Percentiles rank a stretch among this genome's conserved stretches.
Evolutionary conservation across 352 stramenopile genomes (phyloP).

Genomic region (Pythium insidiosum): DNA sequence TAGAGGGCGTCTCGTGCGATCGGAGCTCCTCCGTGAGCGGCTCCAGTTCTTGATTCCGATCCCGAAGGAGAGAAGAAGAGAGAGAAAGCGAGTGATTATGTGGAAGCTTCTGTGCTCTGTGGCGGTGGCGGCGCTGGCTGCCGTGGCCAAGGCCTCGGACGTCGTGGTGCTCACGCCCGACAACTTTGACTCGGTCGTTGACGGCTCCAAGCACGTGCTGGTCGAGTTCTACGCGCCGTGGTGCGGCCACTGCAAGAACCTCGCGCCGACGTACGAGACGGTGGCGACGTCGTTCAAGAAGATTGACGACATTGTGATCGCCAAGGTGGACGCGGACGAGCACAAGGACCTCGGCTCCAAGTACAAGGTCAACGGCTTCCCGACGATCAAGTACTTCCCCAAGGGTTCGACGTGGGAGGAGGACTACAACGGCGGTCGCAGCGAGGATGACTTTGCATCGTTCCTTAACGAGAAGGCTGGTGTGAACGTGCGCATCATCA

Average conservation of each 20-base stretch:
- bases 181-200: conserved; percentile 77
- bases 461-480: conserved; percentile 78
- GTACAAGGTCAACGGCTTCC: conserved; percentile 89
- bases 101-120: conserved; percentile 54
- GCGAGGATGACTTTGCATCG: conserved; percentile 68
- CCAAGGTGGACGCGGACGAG: conserved; percentile 87
- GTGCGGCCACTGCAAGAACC: conserved; percentile 54
- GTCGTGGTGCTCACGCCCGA: conserved; percentile 74
- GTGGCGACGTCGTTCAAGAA: conserved; percentile 87
- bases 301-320: conserved; percentile 71
- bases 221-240: conserved; percentile 50
- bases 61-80: conserved; percentile 1
- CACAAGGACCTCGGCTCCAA: conserved; percentile 74
- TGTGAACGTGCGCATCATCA: conserved; percentile 61
- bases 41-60: conserved; percentile 18
- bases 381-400: conserved; percentile 91
- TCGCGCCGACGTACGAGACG: conserved; percentile 75
- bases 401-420: conserved; percentile 69
- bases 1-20: not conserved
- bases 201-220: conserved; percentile 80
- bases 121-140: conserved; percentile 29
- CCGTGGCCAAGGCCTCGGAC: conserved; percentile 53
- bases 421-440: conserved; percentile 82
- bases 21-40: conserved; percentile 1
- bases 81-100: conserved; percentile 14